Base-by-base conservation (phyloP, 208 protist genomes). In the Leishmania tarentolae region DNA sequence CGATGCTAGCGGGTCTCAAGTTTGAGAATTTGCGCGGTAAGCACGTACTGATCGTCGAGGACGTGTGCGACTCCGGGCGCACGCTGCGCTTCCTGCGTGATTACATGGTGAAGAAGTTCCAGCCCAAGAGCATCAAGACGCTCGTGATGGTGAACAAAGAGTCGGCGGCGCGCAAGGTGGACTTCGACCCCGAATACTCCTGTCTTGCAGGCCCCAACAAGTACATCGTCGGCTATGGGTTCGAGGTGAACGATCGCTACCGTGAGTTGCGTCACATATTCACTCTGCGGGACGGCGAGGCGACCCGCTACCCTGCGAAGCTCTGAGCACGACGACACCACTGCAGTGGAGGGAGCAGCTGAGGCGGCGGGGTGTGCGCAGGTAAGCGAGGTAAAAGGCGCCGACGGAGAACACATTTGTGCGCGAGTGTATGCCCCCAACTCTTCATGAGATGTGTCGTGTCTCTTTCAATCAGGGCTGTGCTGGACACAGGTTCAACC, bases 141-240 rank as follows among this genome's bases (percentile, higher is more conserved):
- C 81, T 88, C 70, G 94, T 97, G 59, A 80, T 98, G 46, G 90
- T 93, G 3, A 90, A 97, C 87, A 98, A 98, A 81, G 88, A 89
- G 31, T 15, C 61, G 24, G 86, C 82, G 42, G 94, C 91, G 28
- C 88, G 94, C 50, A 88, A 90, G 72, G 89, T 96, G 63, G 68
- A 31, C 24, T 88, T 94, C 47, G 71, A 86, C 47, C 82, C 87
- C 46, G 92, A 97, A 59, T 96, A 92, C 75, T 76, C 69, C n/a
- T 95, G 93, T 75, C 57, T 97, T 42, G 70, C 47, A 0, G 92
- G 84, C 28, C 93, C 94, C 3, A 91, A 97, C 68, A 65, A 90
- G 76, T 98, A 95, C 80, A 94, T 98, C 46, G 85, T 98, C 71
- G 96, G 96, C 70, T 98, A 98, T 81, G 96, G 96, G 31, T 95